Evolutionary conservation across 352 stramenopile species (phyloP).

Genomic region (Pythium vanterpoolii): DNA sequence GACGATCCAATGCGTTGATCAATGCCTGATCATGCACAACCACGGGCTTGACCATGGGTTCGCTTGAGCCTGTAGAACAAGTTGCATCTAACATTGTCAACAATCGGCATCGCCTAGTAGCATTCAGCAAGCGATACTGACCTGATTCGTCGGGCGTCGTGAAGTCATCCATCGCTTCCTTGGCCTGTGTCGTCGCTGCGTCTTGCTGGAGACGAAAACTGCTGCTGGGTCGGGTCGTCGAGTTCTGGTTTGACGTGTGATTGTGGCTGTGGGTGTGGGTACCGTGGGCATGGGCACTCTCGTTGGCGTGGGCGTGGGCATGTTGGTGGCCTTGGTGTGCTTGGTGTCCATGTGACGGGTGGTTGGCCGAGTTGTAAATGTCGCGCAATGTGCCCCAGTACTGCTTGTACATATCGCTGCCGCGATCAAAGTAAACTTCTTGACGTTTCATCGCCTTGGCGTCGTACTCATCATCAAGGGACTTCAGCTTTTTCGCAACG

Average conservation of each 20-base stretch:
- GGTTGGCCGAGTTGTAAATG: constrained; percentile 48
- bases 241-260: no score
- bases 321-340: neutral
- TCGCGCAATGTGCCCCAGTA: constrained; percentile 71
- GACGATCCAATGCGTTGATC: constrained; percentile 55
- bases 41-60: constrained; percentile 38
- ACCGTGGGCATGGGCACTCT: neutral
- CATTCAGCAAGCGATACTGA: constrained; percentile 10
- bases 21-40: constrained; percentile 59
- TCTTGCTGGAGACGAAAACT: constrained; percentile 4
- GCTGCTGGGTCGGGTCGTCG: neutral
- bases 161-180: constrained; percentile 40
- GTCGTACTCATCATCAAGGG: constrained; percentile 69
- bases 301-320: neutral
- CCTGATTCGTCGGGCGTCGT: constrained; percentile 54
- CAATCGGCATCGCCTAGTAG: constrained; percentile 12
- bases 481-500: constrained; percentile 73
- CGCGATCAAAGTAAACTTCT: constrained; percentile 38
- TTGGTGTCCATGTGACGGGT: neutral
- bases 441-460: constrained; percentile 44
- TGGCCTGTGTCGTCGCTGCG: constrained; percentile 17
- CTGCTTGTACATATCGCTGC: constrained; percentile 58
- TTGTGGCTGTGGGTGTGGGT: constrained; percentile 3
- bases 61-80: constrained; percentile 28
- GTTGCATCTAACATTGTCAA: constrained; percentile 19